phyloP scores from a whole-genome alignment of 2,329 filamentous ascomycete species.

The Verticillium longisporum region DNA sequence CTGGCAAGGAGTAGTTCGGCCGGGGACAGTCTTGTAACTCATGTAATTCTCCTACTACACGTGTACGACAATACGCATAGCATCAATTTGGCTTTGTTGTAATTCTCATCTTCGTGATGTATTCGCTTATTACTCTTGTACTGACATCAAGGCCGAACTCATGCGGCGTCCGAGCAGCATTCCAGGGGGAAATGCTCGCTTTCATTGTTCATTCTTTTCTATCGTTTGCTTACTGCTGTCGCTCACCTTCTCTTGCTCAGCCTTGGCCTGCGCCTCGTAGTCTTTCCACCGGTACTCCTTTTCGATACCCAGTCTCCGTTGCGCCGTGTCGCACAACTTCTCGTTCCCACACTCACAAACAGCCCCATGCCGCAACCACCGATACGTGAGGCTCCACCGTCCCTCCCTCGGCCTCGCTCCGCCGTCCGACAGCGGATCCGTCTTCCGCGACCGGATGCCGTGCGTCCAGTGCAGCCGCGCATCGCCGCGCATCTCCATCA shows the following conservation, averaged over 20 bases:
- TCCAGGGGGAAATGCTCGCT: too few species aligned
- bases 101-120: too few species aligned
- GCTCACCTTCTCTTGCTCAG: background rate
- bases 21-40: background rate
- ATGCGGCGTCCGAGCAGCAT: too few species aligned
- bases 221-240: too few species aligned
- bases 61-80: too few species aligned
- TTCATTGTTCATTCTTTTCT: too few species aligned
- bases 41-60: too few species aligned
- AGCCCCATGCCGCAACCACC: constrained; percentile 39
- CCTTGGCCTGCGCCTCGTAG: constrained; percentile 2
- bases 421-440: constrained; percentile 38
- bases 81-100: too few species aligned
- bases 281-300: constrained; percentile 43
- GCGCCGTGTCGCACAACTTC: constrained; percentile 44
- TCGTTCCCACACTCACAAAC: constrained; percentile 44
- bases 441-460: constrained; percentile 47
- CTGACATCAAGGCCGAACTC: too few species aligned
- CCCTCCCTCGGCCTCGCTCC: constrained; percentile 32
- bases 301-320: constrained; percentile 35
- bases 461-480: constrained; percentile 49
- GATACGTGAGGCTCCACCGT: constrained; percentile 49
- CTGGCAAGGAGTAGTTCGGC: background rate
- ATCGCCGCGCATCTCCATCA: constrained; percentile 44
- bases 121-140: too few species aligned